phyloP scores from a whole-genome alignment of 805 yeast genomes.

The Ogataea pignaliae region DNA sequence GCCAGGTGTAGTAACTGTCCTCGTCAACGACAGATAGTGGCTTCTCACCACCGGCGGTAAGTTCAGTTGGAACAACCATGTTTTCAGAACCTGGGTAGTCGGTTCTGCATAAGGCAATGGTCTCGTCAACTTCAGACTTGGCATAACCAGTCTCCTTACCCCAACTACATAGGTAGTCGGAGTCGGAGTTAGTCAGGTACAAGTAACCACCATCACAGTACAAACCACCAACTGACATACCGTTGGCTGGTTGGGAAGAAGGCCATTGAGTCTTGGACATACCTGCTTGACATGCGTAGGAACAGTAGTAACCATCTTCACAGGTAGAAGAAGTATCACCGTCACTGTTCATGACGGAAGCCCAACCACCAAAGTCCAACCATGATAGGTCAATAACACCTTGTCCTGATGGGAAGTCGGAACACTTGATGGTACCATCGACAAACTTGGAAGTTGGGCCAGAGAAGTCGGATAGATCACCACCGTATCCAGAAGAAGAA shows the following conservation, averaged over 20 bases:
- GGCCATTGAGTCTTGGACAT: slow-evolving; percentile 84
- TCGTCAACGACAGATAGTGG: slow-evolving; percentile 60
- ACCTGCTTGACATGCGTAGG: slow-evolving; percentile 76
- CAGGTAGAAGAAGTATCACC: slow-evolving; percentile 49
- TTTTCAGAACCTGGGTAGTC: slow-evolving; percentile 82
- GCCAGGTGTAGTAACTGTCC: slow-evolving; percentile 56
- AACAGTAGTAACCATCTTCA: slow-evolving; percentile 65
- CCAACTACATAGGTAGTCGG: slow-evolving; percentile 60
- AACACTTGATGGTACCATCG: slow-evolving; percentile 70
- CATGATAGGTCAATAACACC: slow-evolving; percentile 76
- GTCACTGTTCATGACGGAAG: slow-evolving; percentile 53
- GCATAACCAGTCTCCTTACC: slow-evolving; percentile 54
- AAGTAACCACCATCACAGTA: slow-evolving; percentile 55
- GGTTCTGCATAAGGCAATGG: slow-evolving; percentile 69
- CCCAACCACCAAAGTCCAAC: slow-evolving; percentile 72
- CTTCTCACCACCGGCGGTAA: slow-evolving; percentile 45
- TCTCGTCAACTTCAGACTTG: slow-evolving; percentile 43
- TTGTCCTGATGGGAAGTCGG: slow-evolving; percentile 70
- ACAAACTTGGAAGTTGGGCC: slow-evolving; percentile 48
- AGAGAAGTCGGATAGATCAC: slow-evolving; percentile 55
- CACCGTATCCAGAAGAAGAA: slow-evolving; percentile 34
- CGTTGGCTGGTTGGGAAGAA: slow-evolving; percentile 56
- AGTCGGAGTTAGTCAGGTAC: slow-evolving; percentile 52
- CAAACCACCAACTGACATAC: slow-evolving; percentile 71
- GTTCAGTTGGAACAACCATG: slow-evolving; percentile 70